phyloP scores from a whole-genome alignment of 2,329 filamentous ascomycete genomes.

The Neodidymelliopsis sp. region DNA sequence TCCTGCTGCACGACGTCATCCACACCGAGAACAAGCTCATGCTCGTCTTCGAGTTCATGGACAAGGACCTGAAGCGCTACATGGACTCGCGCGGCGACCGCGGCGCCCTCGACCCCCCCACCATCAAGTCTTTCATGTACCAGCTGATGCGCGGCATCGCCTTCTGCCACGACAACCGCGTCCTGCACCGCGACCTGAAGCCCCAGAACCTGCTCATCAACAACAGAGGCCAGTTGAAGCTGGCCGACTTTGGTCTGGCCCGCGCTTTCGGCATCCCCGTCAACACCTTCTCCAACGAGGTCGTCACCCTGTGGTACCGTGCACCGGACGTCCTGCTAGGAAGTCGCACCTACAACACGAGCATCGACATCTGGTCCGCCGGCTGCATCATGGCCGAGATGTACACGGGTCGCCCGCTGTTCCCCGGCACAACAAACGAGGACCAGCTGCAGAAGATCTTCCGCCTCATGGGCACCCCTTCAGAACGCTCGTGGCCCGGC shows the following conservation, averaged over 20 bases:
- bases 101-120: conserved; percentile 84
- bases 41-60: conserved; percentile 99
- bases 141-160: conserved; percentile 95
- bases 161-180: conserved; percentile 97
- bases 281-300: conserved; percentile 98
- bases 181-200: conserved; percentile 94
- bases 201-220: conserved; percentile 97
- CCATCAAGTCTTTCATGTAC: conserved; percentile 99
- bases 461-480: conserved; percentile 97
- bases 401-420: conserved; percentile 94
- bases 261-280: conserved; percentile 96
- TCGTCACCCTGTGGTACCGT: conserved; percentile 97
- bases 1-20: conserved; percentile 96
- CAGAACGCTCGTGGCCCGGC: conserved; percentile 92
- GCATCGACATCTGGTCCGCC: conserved; percentile 98
- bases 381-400: conserved; percentile 99
- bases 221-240: conserved; percentile 85
- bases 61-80: conserved; percentile 97
- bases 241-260: conserved; percentile 93
- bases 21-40: conserved; percentile 99
- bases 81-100: conserved; percentile 95
- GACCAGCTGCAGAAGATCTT: conserved; percentile 98
- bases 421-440: conserved; percentile 97
- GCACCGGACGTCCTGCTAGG: conserved; percentile 95
- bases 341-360: conserved; percentile 97